Base-by-base conservation (phyloP, 2,329 filamentous ascomycete genomes). In the Cladophialophora carrionii region DNA sequence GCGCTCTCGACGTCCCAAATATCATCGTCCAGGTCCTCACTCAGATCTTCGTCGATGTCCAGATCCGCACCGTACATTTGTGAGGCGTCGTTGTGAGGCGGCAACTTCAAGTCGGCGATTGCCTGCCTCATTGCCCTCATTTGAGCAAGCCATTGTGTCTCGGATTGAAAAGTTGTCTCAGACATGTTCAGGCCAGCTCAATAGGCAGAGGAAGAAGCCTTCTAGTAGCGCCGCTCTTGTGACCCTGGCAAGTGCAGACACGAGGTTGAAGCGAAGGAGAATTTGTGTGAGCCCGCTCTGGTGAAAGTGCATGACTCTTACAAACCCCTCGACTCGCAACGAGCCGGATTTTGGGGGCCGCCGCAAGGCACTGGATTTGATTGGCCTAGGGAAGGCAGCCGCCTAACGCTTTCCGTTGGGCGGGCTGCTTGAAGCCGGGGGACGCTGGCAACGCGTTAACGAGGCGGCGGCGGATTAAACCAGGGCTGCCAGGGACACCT, bases 111-210 rank as follows among this genome's bases (percentile, higher is more conserved):
- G 24, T 89, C 85, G 49, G 90, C 90, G 64, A 98, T 87, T 51
- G 93, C 92, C 66, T 89, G 85, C 74, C 89, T 89, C 95, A 99
- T 98, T 34, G 90, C 87, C 31, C 87, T 85, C 72, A 96, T 86
- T 76, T 97, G 92, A 65, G 87, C 85, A 70, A 94, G 88, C 95
- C 95, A 98, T 85, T 90, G 84, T 52, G 82, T 80, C 74, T 88
- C 82, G 14, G 80, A 68, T 51, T 67, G 66, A 29, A 68, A 70
- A 32, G 68, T 62, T 26, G 63, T 17, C 31, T 66, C 59, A 10
- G 65, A 60, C 70, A 72, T 72, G 26, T 62, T 60, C 4, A 9
- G 22, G 34, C 37, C 48, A 32, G 26, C n/a, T 64, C 17, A 9
- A 54, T 29, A 31, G 26, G 51, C n/a, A 26, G 20, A 49, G 37